Evolutionary conservation across 495 filamentous ascomycete genomes (phyloP).

Genomic region (Monascus purpureus): DNA sequence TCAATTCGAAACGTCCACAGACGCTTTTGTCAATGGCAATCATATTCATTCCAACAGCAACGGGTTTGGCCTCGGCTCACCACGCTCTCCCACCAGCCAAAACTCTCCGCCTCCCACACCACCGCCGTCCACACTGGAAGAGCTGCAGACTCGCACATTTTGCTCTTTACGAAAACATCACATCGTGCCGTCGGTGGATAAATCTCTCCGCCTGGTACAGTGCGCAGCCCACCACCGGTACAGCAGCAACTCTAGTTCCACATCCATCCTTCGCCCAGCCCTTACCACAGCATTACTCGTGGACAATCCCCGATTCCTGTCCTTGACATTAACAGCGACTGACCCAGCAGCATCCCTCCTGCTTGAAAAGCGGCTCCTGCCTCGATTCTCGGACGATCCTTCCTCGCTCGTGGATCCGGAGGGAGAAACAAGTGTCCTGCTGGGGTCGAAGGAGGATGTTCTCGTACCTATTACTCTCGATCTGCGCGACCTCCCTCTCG

Average conservation of each 20-base stretch:
- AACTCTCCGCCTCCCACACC: slow-evolving; percentile 51
- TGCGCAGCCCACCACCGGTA: slow-evolving; percentile 59
- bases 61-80: slow-evolving; percentile 16
- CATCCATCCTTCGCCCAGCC: slow-evolving; percentile 30
- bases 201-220: slow-evolving; percentile 57
- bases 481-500: slow-evolving; percentile 63
- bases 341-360: slow-evolving; percentile 71
- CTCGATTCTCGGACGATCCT: slow-evolving; percentile 32
- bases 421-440: slow-evolving; percentile 39
- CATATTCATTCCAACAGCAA: slow-evolving; percentile 7
- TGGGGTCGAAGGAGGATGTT: slow-evolving; percentile 66
- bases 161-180: slow-evolving; percentile 54
- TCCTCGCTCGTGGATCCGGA: slow-evolving; percentile 32
- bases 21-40: slow-evolving; percentile 47
- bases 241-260: slow-evolving; percentile 29
- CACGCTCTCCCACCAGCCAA: slow-evolving; percentile 12
- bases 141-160: slow-evolving; percentile 76
- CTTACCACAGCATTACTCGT: slow-evolving; percentile 40
- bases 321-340: slow-evolving; percentile 68
- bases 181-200: slow-evolving; percentile 59
- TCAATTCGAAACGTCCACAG: slow-evolving; percentile 60
- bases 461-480: slow-evolving; percentile 86
- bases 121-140: slow-evolving; percentile 58
- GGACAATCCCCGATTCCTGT: slow-evolving; percentile 64
- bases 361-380: slow-evolving; percentile 59